Conservation (phyloP, 2,329 filamentous ascomycete genomes). For the Arthrobotrys iridis region DNA sequence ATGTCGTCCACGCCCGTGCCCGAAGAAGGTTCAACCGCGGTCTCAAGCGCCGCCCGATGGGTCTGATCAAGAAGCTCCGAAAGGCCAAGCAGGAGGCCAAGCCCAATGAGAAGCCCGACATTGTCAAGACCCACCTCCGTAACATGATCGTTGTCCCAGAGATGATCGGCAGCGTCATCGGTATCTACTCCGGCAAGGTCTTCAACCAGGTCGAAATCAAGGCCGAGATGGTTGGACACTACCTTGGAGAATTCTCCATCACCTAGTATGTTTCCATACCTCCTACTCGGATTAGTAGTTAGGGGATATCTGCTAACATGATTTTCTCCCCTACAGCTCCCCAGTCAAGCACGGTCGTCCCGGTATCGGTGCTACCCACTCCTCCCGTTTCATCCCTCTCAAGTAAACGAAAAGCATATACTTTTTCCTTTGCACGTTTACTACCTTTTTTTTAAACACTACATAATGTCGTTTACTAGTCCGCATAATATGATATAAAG, state of each 20-base stretch:
- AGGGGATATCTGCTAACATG: neutral
- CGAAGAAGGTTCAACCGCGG: constrained; percentile 99
- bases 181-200: constrained; percentile 99
- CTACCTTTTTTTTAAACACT: neutral
- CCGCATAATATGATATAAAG: constrained; percentile 40
- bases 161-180: constrained; percentile 99
- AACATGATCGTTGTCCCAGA: constrained; percentile 99
- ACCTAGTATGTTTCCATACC: constrained; percentile 82
- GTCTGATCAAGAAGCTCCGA: constrained; percentile 99
- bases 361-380: constrained; percentile 99
- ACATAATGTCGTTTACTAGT: constrained; percentile 21
- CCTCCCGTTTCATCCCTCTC: constrained; percentile 99
- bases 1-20: constrained; percentile 98
- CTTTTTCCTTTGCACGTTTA: neutral
- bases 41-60: constrained; percentile 99
- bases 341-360: constrained; percentile 99
- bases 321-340: constrained; percentile 72
- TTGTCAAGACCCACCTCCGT: constrained; percentile 99
- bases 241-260: constrained; percentile 99
- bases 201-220: constrained; percentile 99
- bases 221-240: constrained; percentile 99
- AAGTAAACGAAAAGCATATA: constrained; percentile 76
- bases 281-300: neutral
- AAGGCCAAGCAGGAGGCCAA: constrained; percentile 99
- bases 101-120: constrained; percentile 99